Evolutionary conservation across 106 monocot species (phyloP), one percentile per base, ranked within the genome.

Genomic region (Iris macrosiphon): DNA sequence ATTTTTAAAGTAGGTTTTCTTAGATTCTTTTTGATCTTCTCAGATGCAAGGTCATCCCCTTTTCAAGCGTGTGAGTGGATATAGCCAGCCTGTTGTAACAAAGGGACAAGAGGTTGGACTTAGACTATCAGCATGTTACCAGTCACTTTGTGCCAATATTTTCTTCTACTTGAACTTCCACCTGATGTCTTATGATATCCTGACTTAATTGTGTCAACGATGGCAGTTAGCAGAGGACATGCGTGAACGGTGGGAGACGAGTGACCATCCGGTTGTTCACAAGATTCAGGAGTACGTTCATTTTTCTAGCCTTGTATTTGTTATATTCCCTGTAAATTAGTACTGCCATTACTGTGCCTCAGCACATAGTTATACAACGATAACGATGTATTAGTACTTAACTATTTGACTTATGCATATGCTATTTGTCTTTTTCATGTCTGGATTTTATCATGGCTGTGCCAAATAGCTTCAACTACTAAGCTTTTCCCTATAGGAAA

Each of bases 241-340:
- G 39, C 71, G 90, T 49, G 96, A 98, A 28, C 48, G 87, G 16
- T 87, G 86, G 87, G 96, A 98, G 34, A 87, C 83, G 0, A 98
- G 90, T 71, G 96, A 98, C 62, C 72, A 83, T 60, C 96, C 90
- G 67, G 77, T 98, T 60, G 90, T 98, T 53, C 90, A 98, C 72
- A 98, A 98, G 72, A 91, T 98, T 73, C 87, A 91, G 74, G 96
- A 98, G 96, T 98, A 90, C 40, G 14, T 6, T 27, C 26, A 27
- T 17, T 16, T 41, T 14, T 41, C 28, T 23, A 35, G 25, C 20
- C 26, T 23, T 14, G 7, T 32, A 1, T 30, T 4, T 29, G 30
- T 16, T 9, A 4, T 6, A 5, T 32, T 25, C 2, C 4, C 34
- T 10, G 18, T 2, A 2, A 4, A 5, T 20, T 41, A 15, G 26